A percentile compares a stretch with the other conserved stretches of the same genome.
These are phyloP conservation scores for Aspergillus fischeri DNA, from an alignment of 2,329 filamentous ascomycete species.

Conservation along the genomic window DNA sequence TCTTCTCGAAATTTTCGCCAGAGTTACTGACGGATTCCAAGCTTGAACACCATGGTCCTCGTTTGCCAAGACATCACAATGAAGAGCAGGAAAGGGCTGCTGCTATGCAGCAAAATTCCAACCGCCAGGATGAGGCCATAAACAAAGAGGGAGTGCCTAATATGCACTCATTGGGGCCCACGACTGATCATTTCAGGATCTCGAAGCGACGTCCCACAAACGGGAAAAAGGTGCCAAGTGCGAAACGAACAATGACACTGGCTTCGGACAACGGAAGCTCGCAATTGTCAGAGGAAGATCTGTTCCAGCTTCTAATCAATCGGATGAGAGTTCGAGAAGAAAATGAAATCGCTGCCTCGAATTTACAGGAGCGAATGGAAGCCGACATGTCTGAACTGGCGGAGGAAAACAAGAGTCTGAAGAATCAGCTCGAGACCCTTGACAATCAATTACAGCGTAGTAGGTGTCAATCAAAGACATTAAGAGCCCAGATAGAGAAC, in stretches of 20 bases:
- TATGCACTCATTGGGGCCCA: not conserved
- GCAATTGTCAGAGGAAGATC: conserved; percentile 29
- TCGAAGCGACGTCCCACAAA: conserved; percentile 14
- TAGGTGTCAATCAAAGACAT: conserved; percentile 16
- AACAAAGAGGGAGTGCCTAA: not conserved
- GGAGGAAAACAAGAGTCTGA: conserved; percentile 28
- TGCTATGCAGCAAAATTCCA: not conserved
- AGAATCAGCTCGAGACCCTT: conserved; percentile 16
- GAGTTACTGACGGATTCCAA: not conserved
- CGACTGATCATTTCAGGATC: conserved; percentile 8
- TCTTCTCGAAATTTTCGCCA: not conserved
- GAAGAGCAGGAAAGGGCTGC: not conserved
- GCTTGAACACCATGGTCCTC: not conserved
- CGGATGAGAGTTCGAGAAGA: conserved; percentile 34
- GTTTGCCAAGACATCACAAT: not conserved
- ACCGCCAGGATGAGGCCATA: not conserved
- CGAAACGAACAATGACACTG: not conserved
- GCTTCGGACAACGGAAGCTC: not conserved
- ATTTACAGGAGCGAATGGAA: conserved; percentile 25
- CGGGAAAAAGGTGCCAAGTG: not conserved
- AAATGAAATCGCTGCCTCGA: conserved; percentile 20
- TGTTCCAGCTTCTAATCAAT: conserved; percentile 34
- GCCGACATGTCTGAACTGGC: conserved; percentile 18
- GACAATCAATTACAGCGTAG: conserved; percentile 17
- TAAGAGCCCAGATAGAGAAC: conserved; percentile 23